Evolutionary conservation across 2,329 filamentous ascomycete species (phyloP).

Genomic region (Atkinsonella texensis): DNA sequence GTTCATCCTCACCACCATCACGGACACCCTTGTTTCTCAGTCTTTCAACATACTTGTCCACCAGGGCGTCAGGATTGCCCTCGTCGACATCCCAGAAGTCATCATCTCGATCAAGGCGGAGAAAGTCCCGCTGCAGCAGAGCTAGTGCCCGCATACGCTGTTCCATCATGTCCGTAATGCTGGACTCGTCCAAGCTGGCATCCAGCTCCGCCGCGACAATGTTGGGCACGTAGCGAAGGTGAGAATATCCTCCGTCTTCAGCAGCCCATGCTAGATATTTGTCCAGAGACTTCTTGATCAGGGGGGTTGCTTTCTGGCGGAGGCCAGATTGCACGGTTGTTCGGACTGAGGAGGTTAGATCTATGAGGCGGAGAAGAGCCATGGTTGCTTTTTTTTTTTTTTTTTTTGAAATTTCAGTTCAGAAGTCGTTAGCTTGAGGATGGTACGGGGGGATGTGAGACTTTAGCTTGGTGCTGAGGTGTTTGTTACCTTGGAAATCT

Average conservation of each 20-base stretch:
- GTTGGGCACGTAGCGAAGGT: constrained; percentile 25
- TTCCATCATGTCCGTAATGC: constrained; percentile 24
- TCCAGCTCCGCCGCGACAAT: constrained; percentile 26
- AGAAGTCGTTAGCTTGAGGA: too few relatives aligned
- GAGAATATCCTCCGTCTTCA: constrained; percentile 25
- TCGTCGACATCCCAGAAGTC: constrained; percentile 19
- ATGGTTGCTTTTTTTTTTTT: constrained; percentile 21
- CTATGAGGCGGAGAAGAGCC: constrained; percentile 26
- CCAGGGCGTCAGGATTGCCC: not conserved
- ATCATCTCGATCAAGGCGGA: constrained; percentile 15
- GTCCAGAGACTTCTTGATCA: constrained; percentile 24
- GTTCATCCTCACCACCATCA: constrained; percentile 1
- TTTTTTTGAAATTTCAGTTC: not conserved
- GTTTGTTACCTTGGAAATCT: constrained; percentile 24
- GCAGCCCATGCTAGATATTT: constrained; percentile 28
- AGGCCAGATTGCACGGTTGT: constrained; percentile 23
- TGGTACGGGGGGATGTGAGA: not conserved
- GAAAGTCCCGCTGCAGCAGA: constrained; percentile 23
- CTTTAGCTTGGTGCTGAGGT: not conserved
- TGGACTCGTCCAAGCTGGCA: constrained; percentile 13
- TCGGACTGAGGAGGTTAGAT: constrained; percentile 25
- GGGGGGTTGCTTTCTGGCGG: constrained; percentile 16
- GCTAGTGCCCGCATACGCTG: constrained; percentile 23
- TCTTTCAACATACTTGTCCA: constrained; percentile 7
- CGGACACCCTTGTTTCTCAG: not conserved